Conservation (phyloP, 2,329 filamentous ascomycete species). For the Exophiala alcalophila region DNA sequence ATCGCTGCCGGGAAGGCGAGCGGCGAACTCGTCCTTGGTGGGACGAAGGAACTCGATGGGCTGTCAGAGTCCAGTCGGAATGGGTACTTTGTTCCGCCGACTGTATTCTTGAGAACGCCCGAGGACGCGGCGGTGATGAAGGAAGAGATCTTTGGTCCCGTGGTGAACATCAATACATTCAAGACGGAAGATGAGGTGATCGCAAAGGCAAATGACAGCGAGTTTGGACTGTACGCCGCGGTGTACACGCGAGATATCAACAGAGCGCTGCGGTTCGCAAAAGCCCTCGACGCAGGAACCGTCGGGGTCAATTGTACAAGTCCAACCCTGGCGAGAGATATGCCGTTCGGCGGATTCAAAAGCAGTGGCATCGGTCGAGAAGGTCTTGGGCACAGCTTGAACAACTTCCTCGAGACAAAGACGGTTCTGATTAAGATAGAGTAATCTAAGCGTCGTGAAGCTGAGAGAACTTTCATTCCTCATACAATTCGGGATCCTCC, state of each 20-base stretch:
- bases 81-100: slow-evolving; percentile 43
- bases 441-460: not conserved
- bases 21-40: slow-evolving; percentile 39
- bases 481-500: slow-evolving; percentile 18
- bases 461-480: too few species aligned
- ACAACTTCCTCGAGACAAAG: slow-evolving; percentile 60
- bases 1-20: slow-evolving; percentile 43
- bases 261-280: slow-evolving; percentile 26
- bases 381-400: slow-evolving; percentile 63
- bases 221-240: slow-evolving; percentile 45
- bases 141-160: slow-evolving; percentile 46
- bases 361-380: slow-evolving; percentile 76
- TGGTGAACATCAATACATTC: slow-evolving; percentile 56
- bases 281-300: slow-evolving; percentile 41
- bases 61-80: slow-evolving; percentile 27
- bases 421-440: slow-evolving; percentile 45
- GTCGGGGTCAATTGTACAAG: slow-evolving; percentile 38
- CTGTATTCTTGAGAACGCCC: slow-evolving; percentile 37
- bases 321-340: slow-evolving; percentile 30
- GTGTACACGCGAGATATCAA: slow-evolving; percentile 47
- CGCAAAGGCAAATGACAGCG: slow-evolving; percentile 40
- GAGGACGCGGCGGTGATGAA: slow-evolving; percentile 37
- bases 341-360: slow-evolving; percentile 73
- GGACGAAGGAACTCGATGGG: slow-evolving; percentile 33
- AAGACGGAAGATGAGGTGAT: slow-evolving; percentile 42